phyloP scores from a whole-genome alignment of 345 rosid species.

The Lumnitzera racemosa region DNA sequence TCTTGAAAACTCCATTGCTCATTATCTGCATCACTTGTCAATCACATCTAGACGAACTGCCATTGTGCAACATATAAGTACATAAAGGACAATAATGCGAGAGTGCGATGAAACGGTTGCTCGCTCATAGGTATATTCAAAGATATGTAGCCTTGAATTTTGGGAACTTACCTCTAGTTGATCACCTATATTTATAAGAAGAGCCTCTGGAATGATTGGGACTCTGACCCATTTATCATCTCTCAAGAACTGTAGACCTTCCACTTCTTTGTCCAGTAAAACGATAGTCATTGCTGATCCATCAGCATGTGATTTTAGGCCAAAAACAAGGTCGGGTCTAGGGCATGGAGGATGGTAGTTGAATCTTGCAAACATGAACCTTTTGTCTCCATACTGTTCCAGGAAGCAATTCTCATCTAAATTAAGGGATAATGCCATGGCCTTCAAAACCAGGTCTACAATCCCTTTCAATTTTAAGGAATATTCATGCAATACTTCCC shows the following conservation, averaged over 20 bases:
- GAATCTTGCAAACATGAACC: conserved; percentile 11
- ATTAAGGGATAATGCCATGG: conserved; percentile 20
- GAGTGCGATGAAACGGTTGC: no score
- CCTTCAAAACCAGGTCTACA: conserved; percentile 6
- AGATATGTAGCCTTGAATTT: no score
- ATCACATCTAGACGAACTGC: no score
- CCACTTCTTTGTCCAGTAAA: conserved; percentile 22
- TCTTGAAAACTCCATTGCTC: conserved; percentile 15
- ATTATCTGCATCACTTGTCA: conserved; percentile 13
- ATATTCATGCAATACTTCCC: conserved; percentile 15
- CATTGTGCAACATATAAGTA: no score
- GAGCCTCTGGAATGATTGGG: conserved; percentile 22
- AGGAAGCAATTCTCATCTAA: conserved; percentile 16
- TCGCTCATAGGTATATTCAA: no score
- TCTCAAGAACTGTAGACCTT: conserved; percentile 14
- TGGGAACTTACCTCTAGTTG: conserved; percentile 14
- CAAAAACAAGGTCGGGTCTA: conserved; percentile 20
- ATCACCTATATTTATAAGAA: conserved; percentile 25
- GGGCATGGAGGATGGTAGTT: conserved; percentile 14
- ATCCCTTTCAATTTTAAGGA: background rate
- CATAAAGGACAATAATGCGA: no score
- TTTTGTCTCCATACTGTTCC: conserved; percentile 11
- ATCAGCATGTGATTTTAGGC: conserved; percentile 17
- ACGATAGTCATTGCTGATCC: conserved; percentile 10
- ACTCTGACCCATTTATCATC: conserved; percentile 19